Evolutionary conservation across 148 eudicot genomes (phyloP).

Genomic region (Vaccinium darrowii): DNA sequence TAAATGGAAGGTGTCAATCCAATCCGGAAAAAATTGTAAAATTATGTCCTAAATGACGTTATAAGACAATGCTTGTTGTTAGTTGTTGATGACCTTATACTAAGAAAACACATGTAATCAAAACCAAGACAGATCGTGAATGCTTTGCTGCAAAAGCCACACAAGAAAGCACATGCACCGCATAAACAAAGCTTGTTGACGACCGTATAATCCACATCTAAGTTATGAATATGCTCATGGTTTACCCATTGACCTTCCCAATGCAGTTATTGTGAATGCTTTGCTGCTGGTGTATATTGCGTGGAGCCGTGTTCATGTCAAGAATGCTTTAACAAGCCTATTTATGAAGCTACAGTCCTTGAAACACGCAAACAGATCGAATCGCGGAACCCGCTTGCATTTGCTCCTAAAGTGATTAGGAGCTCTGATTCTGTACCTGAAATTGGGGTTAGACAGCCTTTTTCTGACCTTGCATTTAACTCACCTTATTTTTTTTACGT

Average conservation of each 20-base stretch:
- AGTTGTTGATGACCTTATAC: too few relatives aligned
- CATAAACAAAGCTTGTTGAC: not conserved
- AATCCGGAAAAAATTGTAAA: not conserved
- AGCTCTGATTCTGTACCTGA: conserved; percentile 56
- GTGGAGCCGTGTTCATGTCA: conserved; percentile 96
- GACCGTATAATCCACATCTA: not conserved
- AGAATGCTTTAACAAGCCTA: conserved; percentile 96
- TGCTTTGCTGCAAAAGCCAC: too few relatives aligned
- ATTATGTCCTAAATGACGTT: not conserved
- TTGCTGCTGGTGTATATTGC: conserved; percentile 97
- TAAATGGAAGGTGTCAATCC: not conserved
- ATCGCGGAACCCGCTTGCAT: conserved; percentile 94
- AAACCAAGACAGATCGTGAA: too few relatives aligned
- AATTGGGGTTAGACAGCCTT: conserved; percentile 41
- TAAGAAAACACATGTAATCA: too few relatives aligned
- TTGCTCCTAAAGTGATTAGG: conserved; percentile 96
- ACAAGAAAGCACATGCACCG: too few relatives aligned
- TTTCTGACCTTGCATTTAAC: conserved; percentile 10
- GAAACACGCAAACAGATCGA: conserved; percentile 96
- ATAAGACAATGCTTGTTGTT: not conserved
- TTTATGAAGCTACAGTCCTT: conserved; percentile 85
- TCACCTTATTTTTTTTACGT: not conserved
- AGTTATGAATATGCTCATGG: not conserved
- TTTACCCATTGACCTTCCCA: conserved; percentile 19
- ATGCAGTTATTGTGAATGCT: conserved; percentile 97